phyloP scores from a whole-genome alignment of 2,329 filamentous ascomycete genomes.

The Lecanicillium sp. region DNA sequence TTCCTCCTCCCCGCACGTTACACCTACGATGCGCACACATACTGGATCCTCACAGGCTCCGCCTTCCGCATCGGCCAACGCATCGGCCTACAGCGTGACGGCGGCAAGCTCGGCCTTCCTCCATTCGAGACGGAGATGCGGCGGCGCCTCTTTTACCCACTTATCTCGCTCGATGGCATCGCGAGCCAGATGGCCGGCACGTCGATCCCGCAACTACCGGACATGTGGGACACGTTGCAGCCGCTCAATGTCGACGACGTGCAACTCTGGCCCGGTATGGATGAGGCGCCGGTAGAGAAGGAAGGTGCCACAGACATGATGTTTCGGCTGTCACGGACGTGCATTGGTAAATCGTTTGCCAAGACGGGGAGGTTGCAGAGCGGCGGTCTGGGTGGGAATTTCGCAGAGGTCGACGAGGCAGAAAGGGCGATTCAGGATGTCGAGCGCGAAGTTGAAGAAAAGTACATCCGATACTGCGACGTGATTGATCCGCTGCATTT shows the following conservation, averaged over 20 bases:
- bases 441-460: conserved; percentile 34
- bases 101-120: conserved; percentile 46
- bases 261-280: conserved; percentile 49
- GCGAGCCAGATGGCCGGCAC: conserved; percentile 53
- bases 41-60: conserved; percentile 56
- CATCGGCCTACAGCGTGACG: conserved; percentile 61
- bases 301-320: conserved; percentile 58
- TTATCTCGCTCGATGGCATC: conserved; percentile 52
- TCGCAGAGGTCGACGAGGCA: conserved; percentile 23
- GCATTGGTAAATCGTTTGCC: conserved; percentile 34
- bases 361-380: not conserved
- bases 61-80: conserved; percentile 59
- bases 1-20: conserved; percentile 36
- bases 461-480: conserved; percentile 39
- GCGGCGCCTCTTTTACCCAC: conserved; percentile 61
- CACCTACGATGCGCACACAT: conserved; percentile 46
- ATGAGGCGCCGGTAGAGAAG: conserved; percentile 42
- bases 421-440: conserved; percentile 32
- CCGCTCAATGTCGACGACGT: conserved; percentile 54
- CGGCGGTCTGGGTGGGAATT: conserved; percentile 13
- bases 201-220: conserved; percentile 43
- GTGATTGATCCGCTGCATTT: conserved; percentile 33
- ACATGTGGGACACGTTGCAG: conserved; percentile 48
- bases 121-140: conserved; percentile 63
- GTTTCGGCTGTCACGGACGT: conserved; percentile 36